phyloP scores from a whole-genome alignment of 371 early-diverging fungal genomes.

The Lichtheimia ornata region DNA sequence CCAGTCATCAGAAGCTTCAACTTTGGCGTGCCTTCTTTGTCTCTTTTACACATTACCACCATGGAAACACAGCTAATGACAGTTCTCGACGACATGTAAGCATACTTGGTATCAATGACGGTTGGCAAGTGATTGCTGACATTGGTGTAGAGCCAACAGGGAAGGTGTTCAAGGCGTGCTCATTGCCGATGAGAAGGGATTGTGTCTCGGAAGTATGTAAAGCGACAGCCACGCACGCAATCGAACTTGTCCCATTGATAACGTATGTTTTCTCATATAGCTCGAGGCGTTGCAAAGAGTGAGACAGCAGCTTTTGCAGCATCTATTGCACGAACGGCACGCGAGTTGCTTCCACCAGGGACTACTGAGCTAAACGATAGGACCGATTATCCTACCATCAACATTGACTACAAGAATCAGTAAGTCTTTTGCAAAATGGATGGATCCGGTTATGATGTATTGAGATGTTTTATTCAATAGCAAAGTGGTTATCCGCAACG shows the following conservation, averaged over 20 bases:
- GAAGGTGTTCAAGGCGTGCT: slow-evolving; percentile 55
- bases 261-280: slow-evolving; percentile 12
- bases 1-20: too few species aligned
- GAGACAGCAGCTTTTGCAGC: slow-evolving; percentile 42
- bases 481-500: slow-evolving; percentile 44
- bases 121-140: too few species aligned
- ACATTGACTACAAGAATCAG: slow-evolving; percentile 45
- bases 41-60: neutral
- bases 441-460: neutral
- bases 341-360: slow-evolving; percentile 19
- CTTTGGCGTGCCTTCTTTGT: neutral
- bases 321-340: slow-evolving; percentile 41
- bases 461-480: slow-evolving; percentile 28
- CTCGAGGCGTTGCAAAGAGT: slow-evolving; percentile 42
- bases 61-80: slow-evolving; percentile 5
- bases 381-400: slow-evolving; percentile 43
- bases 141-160: slow-evolving; percentile 27
- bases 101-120: neutral
- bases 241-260: neutral
- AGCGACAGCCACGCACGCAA: neutral
- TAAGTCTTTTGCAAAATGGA: slow-evolving; percentile 12
- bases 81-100: slow-evolving; percentile 8
- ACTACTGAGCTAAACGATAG: slow-evolving; percentile 28
- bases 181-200: slow-evolving; percentile 42
- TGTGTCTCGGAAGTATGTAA: slow-evolving; percentile 45